phyloP scores from a whole-genome alignment of 768 basidiomycete genomes.

The Auricularia heimuer region DNA sequence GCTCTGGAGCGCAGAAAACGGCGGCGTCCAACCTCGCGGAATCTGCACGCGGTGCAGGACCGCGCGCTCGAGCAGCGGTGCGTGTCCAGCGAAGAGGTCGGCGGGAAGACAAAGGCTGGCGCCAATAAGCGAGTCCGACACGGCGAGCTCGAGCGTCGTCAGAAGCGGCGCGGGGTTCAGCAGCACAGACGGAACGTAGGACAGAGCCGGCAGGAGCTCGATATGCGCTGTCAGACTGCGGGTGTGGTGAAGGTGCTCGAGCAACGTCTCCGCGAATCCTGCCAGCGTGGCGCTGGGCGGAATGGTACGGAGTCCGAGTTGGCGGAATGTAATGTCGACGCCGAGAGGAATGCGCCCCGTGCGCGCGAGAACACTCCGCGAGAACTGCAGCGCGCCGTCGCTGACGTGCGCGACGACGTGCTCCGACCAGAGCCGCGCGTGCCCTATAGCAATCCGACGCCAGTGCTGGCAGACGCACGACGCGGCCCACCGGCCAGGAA shows the following conservation, averaged over 20 bases:
- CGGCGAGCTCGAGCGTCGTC: not conserved
- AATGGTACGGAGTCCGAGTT: not conserved
- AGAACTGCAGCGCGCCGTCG: not conserved
- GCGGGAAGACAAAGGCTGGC: not conserved
- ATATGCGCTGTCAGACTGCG: not conserved
- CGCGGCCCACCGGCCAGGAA: constrained; percentile 24
- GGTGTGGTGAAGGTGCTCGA: not conserved
- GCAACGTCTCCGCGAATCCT: not conserved
- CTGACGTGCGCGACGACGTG: not conserved
- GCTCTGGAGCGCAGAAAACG: not conserved
- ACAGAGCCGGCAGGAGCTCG: not conserved
- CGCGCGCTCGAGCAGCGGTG: not conserved
- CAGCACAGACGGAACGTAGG: not conserved
- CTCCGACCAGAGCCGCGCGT: constrained; percentile 49
- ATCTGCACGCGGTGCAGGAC: not conserved
- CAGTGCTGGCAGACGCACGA: constrained; percentile 52
- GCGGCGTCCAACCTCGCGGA: not conserved
- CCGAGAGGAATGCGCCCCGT: not conserved
- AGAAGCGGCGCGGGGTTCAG: not conserved
- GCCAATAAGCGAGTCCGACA: not conserved
- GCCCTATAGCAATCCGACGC: constrained; percentile 38
- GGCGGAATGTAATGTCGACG: not conserved
- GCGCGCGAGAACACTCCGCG: not conserved
- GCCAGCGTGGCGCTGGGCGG: not conserved
- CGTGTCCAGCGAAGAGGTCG: not conserved